Evolutionary conservation across 306 rosid species (phyloP), one percentile per base, ranked within the genome.

Genomic region (Pterocarpus santalinus): DNA sequence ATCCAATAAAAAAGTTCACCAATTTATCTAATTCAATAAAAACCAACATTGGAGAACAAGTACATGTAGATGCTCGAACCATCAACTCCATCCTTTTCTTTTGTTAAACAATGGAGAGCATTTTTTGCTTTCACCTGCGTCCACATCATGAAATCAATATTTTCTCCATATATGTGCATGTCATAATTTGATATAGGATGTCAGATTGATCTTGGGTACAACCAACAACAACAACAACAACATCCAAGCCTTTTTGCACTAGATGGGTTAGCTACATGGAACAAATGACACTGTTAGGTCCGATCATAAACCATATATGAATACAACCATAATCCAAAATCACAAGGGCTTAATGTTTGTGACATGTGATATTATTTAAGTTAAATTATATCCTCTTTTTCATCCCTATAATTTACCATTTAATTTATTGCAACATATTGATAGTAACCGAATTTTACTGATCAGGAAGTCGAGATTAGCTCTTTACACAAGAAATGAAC

Each of bases 61-160:
- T 90, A 95, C 99, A 90, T 81, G 82, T 91, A 95, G 89, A 95
- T 89, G 81, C 92, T 87, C 51, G 97, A 93, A 72, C 99, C 99
- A 88, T 90, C 94, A 81, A 91, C 89, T 72, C 96, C 95, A 69
- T 91, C 85, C 55, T 66, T 89, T 82, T 89, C 96, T 89, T 76
- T 89, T 4, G 89, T 89, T 81, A 95, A 87, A 79, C 88, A 34
- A 79, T 67, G 81, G 46, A 95, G 88, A 46, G 88, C 82, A 28
- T 78, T 70, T 84, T 90, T 93, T 49, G 93, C 94, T 83, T 89
- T 87, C 85, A 91, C 86, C 98, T 95, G 83, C 82, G 82, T 43
- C 77, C 79, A 84, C 53, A 86, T 78, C 83, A 83, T 16, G 64
- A 39, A 79, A 63, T 80, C 52, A 51, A 80, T 63, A n/a, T 75